Conservation (phyloP, 441 rosid species). For the Arabidopsis lyrata region DNA sequence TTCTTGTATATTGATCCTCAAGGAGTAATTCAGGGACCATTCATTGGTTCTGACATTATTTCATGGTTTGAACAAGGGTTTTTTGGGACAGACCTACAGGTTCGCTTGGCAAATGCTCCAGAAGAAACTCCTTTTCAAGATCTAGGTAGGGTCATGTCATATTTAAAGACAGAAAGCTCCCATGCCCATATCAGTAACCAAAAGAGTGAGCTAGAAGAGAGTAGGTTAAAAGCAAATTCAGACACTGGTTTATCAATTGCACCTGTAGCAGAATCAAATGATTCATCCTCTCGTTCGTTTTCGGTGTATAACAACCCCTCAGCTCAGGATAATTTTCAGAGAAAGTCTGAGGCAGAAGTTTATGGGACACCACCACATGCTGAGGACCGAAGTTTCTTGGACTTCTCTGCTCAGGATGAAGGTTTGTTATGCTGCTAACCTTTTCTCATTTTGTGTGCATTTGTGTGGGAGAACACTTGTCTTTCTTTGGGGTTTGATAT, state of each 20-base stretch:
- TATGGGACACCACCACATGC: slow-evolving; percentile 49
- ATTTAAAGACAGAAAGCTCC: slow-evolving; percentile 47
- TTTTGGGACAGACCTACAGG: slow-evolving; percentile 71
- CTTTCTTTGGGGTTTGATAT: slow-evolving; percentile 13
- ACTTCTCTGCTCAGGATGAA: slow-evolving; percentile 67
- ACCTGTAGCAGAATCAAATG: slow-evolving; percentile 46
- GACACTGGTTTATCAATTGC: slow-evolving; percentile 49
- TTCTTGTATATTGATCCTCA: slow-evolving; percentile 72
- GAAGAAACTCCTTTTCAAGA: slow-evolving; percentile 66
- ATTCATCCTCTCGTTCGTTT: slow-evolving; percentile 44
- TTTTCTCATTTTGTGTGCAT: neutral
- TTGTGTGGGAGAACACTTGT: neutral
- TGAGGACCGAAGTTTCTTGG: slow-evolving; percentile 59
- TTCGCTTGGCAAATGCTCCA: slow-evolving; percentile 68
- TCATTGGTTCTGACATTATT: slow-evolving; percentile 65
- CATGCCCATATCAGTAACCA: slow-evolving; percentile 36
- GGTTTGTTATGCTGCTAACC: slow-evolving; percentile 51
- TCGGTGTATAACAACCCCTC: slow-evolving; percentile 46
- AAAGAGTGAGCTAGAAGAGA: slow-evolving; percentile 49
- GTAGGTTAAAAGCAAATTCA: slow-evolving; percentile 49
- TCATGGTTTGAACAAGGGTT: slow-evolving; percentile 78
- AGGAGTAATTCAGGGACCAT: slow-evolving; percentile 71
- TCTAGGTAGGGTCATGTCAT: slow-evolving; percentile 68
- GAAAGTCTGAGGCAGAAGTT: slow-evolving; percentile 52
- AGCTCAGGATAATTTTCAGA: slow-evolving; percentile 49